phyloP scores from a whole-genome alignment of 805 yeast genomes.

The Komagataella ulmi region DNA sequence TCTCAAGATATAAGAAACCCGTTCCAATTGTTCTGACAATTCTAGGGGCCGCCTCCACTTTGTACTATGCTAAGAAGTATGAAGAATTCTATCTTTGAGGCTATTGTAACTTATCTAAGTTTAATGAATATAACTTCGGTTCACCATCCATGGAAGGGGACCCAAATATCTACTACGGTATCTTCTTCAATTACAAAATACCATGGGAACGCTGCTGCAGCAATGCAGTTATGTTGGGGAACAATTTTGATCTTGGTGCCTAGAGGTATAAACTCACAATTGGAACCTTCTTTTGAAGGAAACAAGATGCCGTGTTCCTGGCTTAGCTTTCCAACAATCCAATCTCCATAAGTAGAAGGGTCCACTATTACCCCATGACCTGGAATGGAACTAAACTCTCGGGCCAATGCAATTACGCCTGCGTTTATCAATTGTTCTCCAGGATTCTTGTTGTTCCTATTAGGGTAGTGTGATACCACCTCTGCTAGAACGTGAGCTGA shows the following conservation, averaged over 20 bases:
- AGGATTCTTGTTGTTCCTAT: conserved; percentile 32
- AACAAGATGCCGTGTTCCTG: conserved; percentile 71
- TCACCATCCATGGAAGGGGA: conserved; percentile 43
- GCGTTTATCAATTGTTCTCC: conserved; percentile 60
- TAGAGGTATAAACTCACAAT: conserved; percentile 27
- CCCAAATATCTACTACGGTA: conserved; percentile 47
- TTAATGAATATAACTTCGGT: not conserved
- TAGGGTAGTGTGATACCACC: conserved; percentile 45
- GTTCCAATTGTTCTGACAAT: conserved; percentile 56
- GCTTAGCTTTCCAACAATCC: conserved; percentile 56
- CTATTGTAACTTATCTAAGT: not conserved
- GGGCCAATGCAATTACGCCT: conserved; percentile 57
- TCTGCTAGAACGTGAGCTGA: conserved; percentile 44
- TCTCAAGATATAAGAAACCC: conserved; percentile 48
- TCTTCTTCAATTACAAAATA: conserved; percentile 41
- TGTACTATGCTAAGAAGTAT: conserved; percentile 66
- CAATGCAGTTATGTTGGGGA: conserved; percentile 67
- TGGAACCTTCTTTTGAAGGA: conserved; percentile 21
- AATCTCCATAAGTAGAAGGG: conserved; percentile 31
- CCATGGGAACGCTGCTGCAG: conserved; percentile 48
- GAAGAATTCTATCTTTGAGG: conserved; percentile 42
- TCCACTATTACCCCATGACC: conserved; percentile 38
- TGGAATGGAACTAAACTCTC: conserved; percentile 47
- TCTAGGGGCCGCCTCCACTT: conserved; percentile 50
- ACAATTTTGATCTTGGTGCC: conserved; percentile 43